Evolutionary conservation across 1,139 yeast species (phyloP), one percentile per base, ranked within the genome.

Genomic region (Pichia sp.): DNA sequence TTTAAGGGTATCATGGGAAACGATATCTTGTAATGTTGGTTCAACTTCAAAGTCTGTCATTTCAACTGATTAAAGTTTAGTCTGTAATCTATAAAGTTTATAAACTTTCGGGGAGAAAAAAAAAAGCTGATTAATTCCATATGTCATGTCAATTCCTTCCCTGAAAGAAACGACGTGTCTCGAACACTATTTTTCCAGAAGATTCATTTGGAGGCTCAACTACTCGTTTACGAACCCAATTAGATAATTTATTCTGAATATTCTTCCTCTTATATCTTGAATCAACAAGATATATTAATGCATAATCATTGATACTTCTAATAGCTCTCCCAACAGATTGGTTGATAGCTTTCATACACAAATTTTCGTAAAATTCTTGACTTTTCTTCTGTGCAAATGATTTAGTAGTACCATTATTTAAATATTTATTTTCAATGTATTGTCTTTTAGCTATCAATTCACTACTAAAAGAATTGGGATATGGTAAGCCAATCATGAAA

Each of bases 301-400:
- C 80, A 55, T 84, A 88, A 60, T 91, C 98, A 35, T 73, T 70
- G 22, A 72, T 72, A 59, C 89, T 96, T 45, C 98, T 68, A 31
- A 89, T 89, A 18, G 96, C 86, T 52, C 98, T 71, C 1, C 97
- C 98, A 17, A 91, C 81, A 61, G 95, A 79, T 61, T 89, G 98
- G 57, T 89, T 89, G 2, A 89, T 86, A 0, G 96, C 84, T 44
- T 91, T 74, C 94, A 91, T 84, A 58, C 96, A 88, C 9, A 86
- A 67, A 55, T 85, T 86, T 52, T 88, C 96, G 53, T 84, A 83
- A 54, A 77, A 86, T 34, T 70, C 73, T n/a, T 64, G 62, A 2
- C 83, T 69, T n/a, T 68, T 69, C 4, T 59, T 66, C 24, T 51
- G 52, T 0, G 83, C 82, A 28, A 63, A 64, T 17, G 55, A 50